Base-by-base conservation (phyloP, 192 early-diverging fungal species). In the Diversispora epigaea region DNA sequence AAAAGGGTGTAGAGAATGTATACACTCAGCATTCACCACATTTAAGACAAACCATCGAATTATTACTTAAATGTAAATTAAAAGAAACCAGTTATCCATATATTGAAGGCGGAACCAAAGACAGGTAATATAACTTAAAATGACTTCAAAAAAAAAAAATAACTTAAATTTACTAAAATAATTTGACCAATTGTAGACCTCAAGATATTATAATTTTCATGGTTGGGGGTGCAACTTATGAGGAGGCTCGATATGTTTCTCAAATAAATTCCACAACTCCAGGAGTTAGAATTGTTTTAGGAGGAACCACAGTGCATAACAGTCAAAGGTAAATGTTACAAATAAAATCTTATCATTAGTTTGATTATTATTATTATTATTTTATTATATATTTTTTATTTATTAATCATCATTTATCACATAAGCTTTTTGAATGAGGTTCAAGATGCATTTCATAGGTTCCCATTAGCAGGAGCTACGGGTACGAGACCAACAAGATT, bases 201-300 rank as follows among this genome's bases (percentile, higher is more conserved):
- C 95, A 98, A 73, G 96, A 98, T 79, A 88, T 98, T 49, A 93
- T 99, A 67, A 87, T 98, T 17, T 98, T 99, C 84, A 92, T 99
- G 66, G 86, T 97, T 60, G 98, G 98, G 32, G 98, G 98, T n/a
- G 87, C 88, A 1, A 99, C 96, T 0, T 93, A 93, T 80, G 96
- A 95, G 56, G 98, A 99, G 74, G 94, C 95, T 15, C 81, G 90
- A 55, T 93, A 94, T 74, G 87, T 98, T 57, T 83, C 90, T 47
- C 89, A 92, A 84, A 81, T 99, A 4, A 98, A 98, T 80, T 86
- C 91, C 6, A 56, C 86, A 6, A 89, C 84, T 11, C 88, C 93
- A 19, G 94, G 93, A 25, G 85, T 93, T 19, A 85, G 93, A 6
- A 81, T 98, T 56, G 83, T 98, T 58, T 82, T 99, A 5, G 98